Base-by-base conservation (phyloP, 73 alveolate genomes). In the Paramecium tetraurelia region DNA sequence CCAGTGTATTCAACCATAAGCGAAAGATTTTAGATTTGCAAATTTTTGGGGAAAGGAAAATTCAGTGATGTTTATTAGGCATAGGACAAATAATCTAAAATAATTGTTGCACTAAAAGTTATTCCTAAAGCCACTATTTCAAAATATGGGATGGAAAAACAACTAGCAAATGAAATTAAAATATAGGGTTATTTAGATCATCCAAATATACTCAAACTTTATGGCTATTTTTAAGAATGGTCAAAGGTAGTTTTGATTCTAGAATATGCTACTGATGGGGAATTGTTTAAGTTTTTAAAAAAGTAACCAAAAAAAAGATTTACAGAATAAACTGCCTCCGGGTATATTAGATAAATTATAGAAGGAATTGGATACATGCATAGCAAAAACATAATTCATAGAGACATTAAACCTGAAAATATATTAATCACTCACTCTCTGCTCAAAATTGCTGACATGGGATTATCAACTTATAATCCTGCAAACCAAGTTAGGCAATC, bases 211-310 rank as follows among this genome's bases (percentile, higher is more conserved):
- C 86, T 96, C 20, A 96, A 97, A 87, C 69, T 98, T 89, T 97
- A 96, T 93, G 98, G 98, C 38, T 98, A 96, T 93, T 98, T 98
- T 93, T 97, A 99, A 97, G 99, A 98, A 89, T 92, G 96, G 59
- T 94, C 97, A 89, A 98, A 96, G 71, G 92, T 98, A 12, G 97
- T 96, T 86, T 95, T 98, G 63, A 97, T 98, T 59, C 89, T 98
- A 31, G 99, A 98, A 86, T 97, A 96, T 93, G 99, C 99, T 4
- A 94, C 97, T 22, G 99, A 96, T 53, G 99, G 99, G 8, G 99
- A 98, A 80, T 93, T 98, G 38, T 98, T 92, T 92, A 94, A 96
- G 43, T 95, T 92, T 38, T 89, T 96, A 29, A 80, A 96, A 77
- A 68, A 89, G 21, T 92, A 89, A 59, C 10, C 93, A 9, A 87